A percentile compares a stretch with the other conserved stretches of the same genome.
Evolutionary conservation across 192 early-diverging fungal genomes (phyloP).

Genomic region (Backusella sp.): DNA sequence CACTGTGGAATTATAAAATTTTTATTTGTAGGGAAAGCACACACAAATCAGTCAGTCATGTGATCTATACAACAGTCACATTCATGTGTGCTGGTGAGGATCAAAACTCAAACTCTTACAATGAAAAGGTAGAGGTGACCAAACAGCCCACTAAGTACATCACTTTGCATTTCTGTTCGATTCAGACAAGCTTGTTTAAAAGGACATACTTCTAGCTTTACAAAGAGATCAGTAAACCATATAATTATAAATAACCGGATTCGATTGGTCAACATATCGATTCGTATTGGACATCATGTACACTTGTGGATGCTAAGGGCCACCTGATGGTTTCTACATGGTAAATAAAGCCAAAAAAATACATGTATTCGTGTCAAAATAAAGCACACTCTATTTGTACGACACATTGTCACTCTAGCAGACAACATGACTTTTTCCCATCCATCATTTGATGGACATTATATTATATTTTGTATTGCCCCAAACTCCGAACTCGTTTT

Average conservation of each 20-base stretch:
- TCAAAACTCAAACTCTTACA: neutral
- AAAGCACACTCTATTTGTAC: neutral
- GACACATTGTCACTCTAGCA: neutral
- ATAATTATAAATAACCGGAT: no score
- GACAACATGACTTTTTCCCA: neutral
- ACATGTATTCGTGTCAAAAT: neutral
- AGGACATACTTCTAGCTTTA: no score
- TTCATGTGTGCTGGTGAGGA: neutral
- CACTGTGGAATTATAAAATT: neutral
- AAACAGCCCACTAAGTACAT: no score
- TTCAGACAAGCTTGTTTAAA: no score
- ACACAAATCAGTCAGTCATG: neutral
- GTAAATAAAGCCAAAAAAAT: neutral
- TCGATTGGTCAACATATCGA: neutral
- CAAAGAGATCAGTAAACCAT: no score
- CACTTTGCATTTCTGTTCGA: no score
- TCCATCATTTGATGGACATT: neutral
- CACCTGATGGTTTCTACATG: neutral
- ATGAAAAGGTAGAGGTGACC: no score
- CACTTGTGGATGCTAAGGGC: no score
- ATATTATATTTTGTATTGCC: neutral
- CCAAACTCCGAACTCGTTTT: neutral
- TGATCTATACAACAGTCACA: neutral
- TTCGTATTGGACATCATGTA: no score
- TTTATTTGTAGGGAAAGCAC: neutral